Evolutionary conservation across 2,329 filamentous ascomycete species (phyloP), one percentile per base, ranked within the genome.

Genomic region (Grosmannia clavigera): DNA sequence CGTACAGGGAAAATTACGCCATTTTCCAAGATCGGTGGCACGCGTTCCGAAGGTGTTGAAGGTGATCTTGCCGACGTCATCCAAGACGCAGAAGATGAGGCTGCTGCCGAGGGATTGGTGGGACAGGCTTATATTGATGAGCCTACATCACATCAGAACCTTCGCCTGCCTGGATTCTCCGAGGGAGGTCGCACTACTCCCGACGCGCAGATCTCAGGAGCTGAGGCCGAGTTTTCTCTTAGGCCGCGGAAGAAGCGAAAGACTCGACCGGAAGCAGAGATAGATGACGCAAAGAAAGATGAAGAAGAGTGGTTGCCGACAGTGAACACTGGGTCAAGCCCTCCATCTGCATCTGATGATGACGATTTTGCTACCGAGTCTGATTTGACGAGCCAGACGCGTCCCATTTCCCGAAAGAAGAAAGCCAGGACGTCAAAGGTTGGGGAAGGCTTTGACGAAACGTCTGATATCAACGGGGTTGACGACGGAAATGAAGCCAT

Each of bases 1-100:
- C 85, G 94, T 33, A 99, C 92, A 0, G 94, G 94, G 63, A 97
- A 97, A 74, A 97, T 99, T 66, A 99, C 94, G 0, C 94, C 94
- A 0, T 99, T 99, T 68, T 88, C 91, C 9, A 88, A 86, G 64
- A 81, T 95, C 66, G 84, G 84, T 31, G 79, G 82, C 16, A 78
- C 82, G n/a, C 75, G 84, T 1, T 78, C 78, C 3, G 76, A 82
- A 33, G 83, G 81, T 3, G 78, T 84, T 3, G 79, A 85, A 53
- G 86, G 86, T 2, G 86, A 85, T 62, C 76, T 96, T 19, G 86
- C 87, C 12, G 85, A 92, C 67, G 87, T 86, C 2, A 81, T 96
- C 61, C 75, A 92, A 16, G 89, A 95, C 69, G 90, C 88, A 0
- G 91, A 96, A 68, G 86, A 90, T 61, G 88, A 88, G 79, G 74